Evolutionary conservation across 2,329 filamentous ascomycete genomes (phyloP).

Genomic region (Sporothrix inflata): DNA sequence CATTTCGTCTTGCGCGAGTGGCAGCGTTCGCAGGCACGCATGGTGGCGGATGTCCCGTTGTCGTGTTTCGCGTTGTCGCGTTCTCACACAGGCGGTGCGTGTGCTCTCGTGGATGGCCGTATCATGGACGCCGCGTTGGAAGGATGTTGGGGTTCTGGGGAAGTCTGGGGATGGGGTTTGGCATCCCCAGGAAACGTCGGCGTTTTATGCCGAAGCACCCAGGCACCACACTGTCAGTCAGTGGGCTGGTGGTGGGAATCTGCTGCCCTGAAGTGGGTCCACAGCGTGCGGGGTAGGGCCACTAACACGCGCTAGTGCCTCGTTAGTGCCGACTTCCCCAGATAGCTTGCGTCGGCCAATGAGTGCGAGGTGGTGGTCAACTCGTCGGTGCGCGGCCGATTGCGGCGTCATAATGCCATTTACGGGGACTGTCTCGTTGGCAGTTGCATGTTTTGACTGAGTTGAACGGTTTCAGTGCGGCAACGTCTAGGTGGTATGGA

Average conservation of each 20-base stretch:
- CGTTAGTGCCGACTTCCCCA: conserved; percentile 1
- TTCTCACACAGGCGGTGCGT: background rate
- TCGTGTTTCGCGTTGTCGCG: background rate
- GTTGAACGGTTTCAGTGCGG: no score
- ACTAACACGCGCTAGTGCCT: background rate
- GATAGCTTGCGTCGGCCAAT: conserved; percentile 2
- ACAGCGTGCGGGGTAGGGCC: background rate
- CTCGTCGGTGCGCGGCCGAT: background rate
- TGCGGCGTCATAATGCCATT: background rate
- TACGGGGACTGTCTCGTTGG: no score
- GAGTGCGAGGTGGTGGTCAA: background rate
- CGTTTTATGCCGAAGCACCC: background rate
- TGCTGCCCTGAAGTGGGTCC: background rate
- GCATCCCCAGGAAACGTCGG: background rate
- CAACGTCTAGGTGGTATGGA: no score
- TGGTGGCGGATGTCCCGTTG: background rate
- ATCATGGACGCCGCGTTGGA: background rate
- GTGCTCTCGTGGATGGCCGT: background rate
- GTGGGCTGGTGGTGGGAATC: background rate
- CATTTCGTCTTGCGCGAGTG: conserved; percentile 24
- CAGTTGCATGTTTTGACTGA: no score
- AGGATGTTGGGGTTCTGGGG: background rate
- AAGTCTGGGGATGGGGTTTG: background rate
- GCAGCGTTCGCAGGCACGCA: conserved; percentile 26
- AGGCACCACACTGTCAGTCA: background rate